Conservation (phyloP, 352 stramenopile genomes). For the Discostella stelligera region DNA sequence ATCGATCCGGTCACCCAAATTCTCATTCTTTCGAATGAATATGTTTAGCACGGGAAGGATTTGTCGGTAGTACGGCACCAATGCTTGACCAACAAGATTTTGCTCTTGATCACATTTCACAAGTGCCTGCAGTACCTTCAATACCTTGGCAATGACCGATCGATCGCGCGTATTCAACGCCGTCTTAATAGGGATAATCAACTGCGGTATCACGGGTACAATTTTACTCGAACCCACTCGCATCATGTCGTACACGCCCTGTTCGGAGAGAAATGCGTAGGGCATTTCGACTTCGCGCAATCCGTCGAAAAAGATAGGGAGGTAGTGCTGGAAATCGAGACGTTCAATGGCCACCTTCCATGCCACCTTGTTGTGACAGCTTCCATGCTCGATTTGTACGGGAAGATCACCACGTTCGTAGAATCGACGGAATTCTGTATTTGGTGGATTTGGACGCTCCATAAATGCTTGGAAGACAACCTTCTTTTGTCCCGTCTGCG, state of each 20-base stretch:
- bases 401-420: slow-evolving; percentile 89
- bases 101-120: slow-evolving; percentile 89
- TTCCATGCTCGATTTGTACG: slow-evolving; percentile 94
- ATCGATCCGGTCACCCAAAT: slow-evolving; percentile 94
- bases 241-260: slow-evolving; percentile 97
- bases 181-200: slow-evolving; percentile 98
- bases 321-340: slow-evolving; percentile 97
- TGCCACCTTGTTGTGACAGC: slow-evolving; percentile 93
- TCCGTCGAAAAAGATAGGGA: slow-evolving; percentile 98
- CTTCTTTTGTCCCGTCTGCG: slow-evolving; percentile 40
- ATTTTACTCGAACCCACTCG: slow-evolving; percentile 93
- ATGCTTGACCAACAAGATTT: slow-evolving; percentile 90
- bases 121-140: slow-evolving; percentile 95
- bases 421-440: slow-evolving; percentile 84
- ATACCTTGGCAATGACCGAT: slow-evolving; percentile 93
- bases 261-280: slow-evolving; percentile 94
- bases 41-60: slow-evolving; percentile 97
- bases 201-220: slow-evolving; percentile 93
- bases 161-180: slow-evolving; percentile 90
- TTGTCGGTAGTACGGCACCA: slow-evolving; percentile 97
- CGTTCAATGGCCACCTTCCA: slow-evolving; percentile 91
- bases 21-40: slow-evolving; percentile 95
- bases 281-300: slow-evolving; percentile 92
- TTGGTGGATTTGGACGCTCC: slow-evolving; percentile 92
- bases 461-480: slow-evolving; percentile 85